These are phyloP conservation scores for Margaritispora aquatica DNA, from an alignment of 495 filamentous ascomycete species.

Conservation along the genomic window DNA sequence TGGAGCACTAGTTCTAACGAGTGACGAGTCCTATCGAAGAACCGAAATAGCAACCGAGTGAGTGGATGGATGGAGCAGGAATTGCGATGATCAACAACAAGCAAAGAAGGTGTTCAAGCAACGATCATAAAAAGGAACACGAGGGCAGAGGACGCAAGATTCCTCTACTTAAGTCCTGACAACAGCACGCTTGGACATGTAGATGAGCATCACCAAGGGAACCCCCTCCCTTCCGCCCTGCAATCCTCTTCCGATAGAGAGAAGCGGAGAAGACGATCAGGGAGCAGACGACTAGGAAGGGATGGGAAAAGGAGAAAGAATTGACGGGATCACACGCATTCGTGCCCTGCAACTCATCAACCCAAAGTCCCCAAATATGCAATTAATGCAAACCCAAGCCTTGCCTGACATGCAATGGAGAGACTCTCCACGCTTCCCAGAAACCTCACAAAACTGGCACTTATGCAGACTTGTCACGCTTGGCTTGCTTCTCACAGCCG, in stretches of 20 bases:
- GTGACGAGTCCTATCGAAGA: constrained; percentile 21
- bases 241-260: neutral
- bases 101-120: neutral
- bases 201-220: too few relatives aligned
- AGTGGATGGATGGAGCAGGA: neutral
- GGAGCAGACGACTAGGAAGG: neutral
- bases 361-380: too few relatives aligned
- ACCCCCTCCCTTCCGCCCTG: too few relatives aligned
- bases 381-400: constrained; percentile 13
- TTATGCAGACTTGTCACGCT: too few relatives aligned
- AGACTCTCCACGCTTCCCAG: neutral
- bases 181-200: neutral
- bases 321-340: too few relatives aligned
- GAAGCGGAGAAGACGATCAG: neutral
- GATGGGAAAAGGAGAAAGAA: neutral
- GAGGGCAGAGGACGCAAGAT: neutral
- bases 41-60: neutral
- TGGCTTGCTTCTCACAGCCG: neutral
- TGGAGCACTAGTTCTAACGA: constrained; percentile 14
- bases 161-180: neutral
- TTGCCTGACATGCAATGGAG: constrained; percentile 4
- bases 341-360: too few relatives aligned
- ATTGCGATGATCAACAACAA: neutral
- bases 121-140: neutral
- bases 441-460: too few relatives aligned